phyloP scores from a whole-genome alignment of 257 asterid species.

The Perilla frutescens region DNA sequence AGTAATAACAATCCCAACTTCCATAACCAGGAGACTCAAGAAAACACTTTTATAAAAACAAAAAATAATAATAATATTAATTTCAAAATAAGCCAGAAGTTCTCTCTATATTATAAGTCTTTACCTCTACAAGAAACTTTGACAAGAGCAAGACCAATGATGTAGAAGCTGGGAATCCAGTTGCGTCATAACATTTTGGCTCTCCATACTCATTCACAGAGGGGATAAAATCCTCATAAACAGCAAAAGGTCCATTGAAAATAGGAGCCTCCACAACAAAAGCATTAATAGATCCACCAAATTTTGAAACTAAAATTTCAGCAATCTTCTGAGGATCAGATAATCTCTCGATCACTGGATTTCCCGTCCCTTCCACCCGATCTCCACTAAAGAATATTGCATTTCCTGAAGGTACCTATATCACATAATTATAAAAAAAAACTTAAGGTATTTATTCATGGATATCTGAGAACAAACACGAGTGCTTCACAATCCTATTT shows the following conservation, averaged over 20 bases:
- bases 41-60: too few relatives aligned
- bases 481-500: slow-evolving; percentile 6
- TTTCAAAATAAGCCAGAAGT: neutral
- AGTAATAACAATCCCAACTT: neutral
- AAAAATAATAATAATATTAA: neutral
- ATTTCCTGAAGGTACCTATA: slow-evolving; percentile 87
- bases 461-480: slow-evolving; percentile 13
- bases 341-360: slow-evolving; percentile 85
- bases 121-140: slow-evolving; percentile 75
- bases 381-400: slow-evolving; percentile 90
- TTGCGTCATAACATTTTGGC: slow-evolving; percentile 76
- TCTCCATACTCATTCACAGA: slow-evolving; percentile 76
- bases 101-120: slow-evolving; percentile 1
- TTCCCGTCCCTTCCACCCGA: slow-evolving; percentile 71
- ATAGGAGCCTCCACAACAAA: slow-evolving; percentile 84
- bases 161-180: slow-evolving; percentile 85
- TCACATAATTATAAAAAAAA: slow-evolving; percentile 24
- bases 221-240: slow-evolving; percentile 88
- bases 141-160: slow-evolving; percentile 70
- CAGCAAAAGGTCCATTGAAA: slow-evolving; percentile 88
- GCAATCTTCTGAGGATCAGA: slow-evolving; percentile 79
- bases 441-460: neutral
- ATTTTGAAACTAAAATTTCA: slow-evolving; percentile 78
- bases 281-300: slow-evolving; percentile 81
- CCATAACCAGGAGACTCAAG: neutral